phyloP scores from a whole-genome alignment of 345 rosid genomes.

The Cardiospermum halicacabum region DNA sequence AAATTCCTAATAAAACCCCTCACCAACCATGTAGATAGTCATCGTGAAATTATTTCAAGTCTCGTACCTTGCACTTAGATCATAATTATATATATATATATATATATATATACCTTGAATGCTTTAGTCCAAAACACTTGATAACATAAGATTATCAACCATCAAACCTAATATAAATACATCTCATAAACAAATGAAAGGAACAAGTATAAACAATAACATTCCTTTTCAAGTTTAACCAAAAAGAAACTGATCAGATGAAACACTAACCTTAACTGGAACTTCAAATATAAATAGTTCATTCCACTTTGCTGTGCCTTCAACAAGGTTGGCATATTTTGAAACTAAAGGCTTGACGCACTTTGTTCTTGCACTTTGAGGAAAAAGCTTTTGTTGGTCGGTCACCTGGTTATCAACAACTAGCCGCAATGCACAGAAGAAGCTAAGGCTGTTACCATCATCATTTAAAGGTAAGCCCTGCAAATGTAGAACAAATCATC shows the following conservation, averaged over 20 bases:
- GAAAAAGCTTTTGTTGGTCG: constrained; percentile 87
- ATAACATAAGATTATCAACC: too few relatives aligned
- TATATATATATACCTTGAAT: too few relatives aligned
- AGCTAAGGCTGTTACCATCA: constrained; percentile 89
- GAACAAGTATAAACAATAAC: background rate
- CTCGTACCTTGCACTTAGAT: too few relatives aligned
- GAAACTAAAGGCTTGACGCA: constrained; percentile 75
- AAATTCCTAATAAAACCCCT: too few relatives aligned
- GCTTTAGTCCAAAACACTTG: too few relatives aligned
- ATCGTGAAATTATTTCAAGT: too few relatives aligned
- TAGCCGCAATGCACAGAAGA: constrained; percentile 91
- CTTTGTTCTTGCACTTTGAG: constrained; percentile 98
- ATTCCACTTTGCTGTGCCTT: constrained; percentile 79
- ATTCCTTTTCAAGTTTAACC: background rate
- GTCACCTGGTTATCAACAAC: constrained; percentile 70
- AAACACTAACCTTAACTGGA: constrained; percentile 58
- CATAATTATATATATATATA: too few relatives aligned
- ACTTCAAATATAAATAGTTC: constrained; percentile 94
- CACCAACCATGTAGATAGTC: too few relatives aligned
- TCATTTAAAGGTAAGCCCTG: constrained; percentile 79
- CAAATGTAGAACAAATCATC: constrained; percentile 18
- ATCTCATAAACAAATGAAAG: too few relatives aligned
- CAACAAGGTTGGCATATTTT: constrained; percentile 28
- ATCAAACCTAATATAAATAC: too few relatives aligned
- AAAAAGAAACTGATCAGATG: constrained; percentile 5